Evolutionary conservation across 345 rosid genomes (phyloP).

Genomic region (Populus tremula): DNA sequence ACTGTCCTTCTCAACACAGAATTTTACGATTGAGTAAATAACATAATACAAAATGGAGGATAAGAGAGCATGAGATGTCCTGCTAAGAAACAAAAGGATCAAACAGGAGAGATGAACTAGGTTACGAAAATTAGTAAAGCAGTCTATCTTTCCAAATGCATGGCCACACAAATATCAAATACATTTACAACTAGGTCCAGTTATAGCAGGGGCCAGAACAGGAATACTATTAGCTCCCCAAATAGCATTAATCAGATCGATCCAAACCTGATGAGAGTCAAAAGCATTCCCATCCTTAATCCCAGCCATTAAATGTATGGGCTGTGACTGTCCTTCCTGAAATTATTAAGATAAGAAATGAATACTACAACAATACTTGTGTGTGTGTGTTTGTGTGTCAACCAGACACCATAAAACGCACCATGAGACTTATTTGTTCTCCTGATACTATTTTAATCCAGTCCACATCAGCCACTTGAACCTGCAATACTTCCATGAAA

Average conservation of each 20-base stretch:
- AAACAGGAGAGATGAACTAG: conserved; percentile 7
- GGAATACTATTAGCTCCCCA: background rate
- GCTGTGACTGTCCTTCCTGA: conserved; percentile 71
- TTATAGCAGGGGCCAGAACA: background rate
- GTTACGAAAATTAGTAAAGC: background rate
- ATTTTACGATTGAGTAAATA: no score
- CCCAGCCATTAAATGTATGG: conserved; percentile 65
- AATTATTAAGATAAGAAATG: conserved; percentile 24
- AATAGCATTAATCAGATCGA: conserved; percentile 5
- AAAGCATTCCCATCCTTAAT: conserved; percentile 64
- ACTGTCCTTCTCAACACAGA: no score
- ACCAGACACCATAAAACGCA: conserved; percentile 30
- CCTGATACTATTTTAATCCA: conserved; percentile 82
- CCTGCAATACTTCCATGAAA: conserved; percentile 47
- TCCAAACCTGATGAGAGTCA: conserved; percentile 73
- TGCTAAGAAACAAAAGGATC: background rate
- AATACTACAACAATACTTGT: background rate
- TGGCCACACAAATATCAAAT: background rate
- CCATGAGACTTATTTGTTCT: conserved; percentile 85
- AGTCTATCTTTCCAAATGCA: background rate
- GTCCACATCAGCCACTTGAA: conserved; percentile 83
- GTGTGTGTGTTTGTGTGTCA: background rate
- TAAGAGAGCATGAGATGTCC: no score
- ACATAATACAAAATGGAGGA: no score
- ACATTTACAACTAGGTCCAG: background rate